Percentiles rank a stretch among this genome's conserved stretches.
Conservation (phyloP, 2,329 filamentous ascomycete species). For the Trichoderma asperellum region DNA sequence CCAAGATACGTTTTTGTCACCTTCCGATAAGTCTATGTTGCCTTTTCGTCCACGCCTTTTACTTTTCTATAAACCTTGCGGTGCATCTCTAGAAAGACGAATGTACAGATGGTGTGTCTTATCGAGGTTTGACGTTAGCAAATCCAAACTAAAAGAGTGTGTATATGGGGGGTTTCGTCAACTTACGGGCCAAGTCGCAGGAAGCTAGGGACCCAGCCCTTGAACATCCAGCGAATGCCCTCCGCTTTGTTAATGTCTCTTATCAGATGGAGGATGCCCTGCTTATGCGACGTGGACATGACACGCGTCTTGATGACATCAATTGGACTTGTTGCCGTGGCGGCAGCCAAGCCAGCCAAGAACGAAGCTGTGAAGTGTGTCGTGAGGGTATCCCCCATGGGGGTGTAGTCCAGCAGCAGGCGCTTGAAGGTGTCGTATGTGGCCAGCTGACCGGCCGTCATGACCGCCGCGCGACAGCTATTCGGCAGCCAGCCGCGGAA, state of each 20-base stretch:
- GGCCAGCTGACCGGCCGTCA: conserved; percentile 84
- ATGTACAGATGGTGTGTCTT: conserved; percentile 82
- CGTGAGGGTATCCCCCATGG: conserved; percentile 69
- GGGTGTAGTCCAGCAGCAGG: conserved; percentile 66
- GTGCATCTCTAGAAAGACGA: conserved; percentile 84
- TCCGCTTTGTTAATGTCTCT: conserved; percentile 70
- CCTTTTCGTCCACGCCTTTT: conserved; percentile 44
- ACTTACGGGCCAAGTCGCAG: conserved; percentile 66
- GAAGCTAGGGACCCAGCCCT: conserved; percentile 84
- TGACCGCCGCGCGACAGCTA: conserved; percentile 77
- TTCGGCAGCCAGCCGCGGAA: conserved; percentile 89
- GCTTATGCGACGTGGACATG: conserved; percentile 67
- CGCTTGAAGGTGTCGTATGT: conserved; percentile 84
- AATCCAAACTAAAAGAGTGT: no score
- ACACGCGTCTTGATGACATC: conserved; percentile 89
- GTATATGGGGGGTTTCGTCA: background rate
- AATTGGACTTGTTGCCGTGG: conserved; percentile 81
- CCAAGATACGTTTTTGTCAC: background rate
- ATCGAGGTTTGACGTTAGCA: background rate
- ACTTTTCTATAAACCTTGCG: conserved; percentile 72
- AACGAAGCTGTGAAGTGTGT: conserved; percentile 81
- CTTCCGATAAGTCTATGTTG: background rate
- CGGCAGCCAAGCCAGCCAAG: conserved; percentile 79
- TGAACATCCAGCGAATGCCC: conserved; percentile 82
- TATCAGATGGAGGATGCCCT: conserved; percentile 62